Evolutionary conservation across 148 eudicot species (phyloP).

Genomic region (Chenopodium suecicum): DNA sequence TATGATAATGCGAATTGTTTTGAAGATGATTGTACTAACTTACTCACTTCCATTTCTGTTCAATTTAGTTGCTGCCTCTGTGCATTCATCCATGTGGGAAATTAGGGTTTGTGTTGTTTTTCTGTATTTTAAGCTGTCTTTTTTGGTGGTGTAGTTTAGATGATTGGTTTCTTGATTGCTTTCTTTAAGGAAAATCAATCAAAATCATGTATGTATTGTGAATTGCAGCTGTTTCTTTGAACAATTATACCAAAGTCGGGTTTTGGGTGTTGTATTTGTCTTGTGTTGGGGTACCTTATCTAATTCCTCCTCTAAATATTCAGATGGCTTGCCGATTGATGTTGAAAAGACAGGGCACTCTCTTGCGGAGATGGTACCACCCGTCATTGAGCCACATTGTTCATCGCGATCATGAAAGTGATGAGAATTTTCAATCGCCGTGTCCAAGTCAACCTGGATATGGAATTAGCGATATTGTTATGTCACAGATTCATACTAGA

Average conservation of each 20-base stretch:
- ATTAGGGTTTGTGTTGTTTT: neutral
- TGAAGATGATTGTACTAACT: neutral
- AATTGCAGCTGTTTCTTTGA: too few relatives aligned
- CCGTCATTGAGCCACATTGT: slow-evolving; percentile 21
- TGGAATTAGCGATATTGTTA: neutral
- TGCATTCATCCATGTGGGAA: neutral
- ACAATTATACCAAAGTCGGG: too few relatives aligned
- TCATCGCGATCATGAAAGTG: slow-evolving; percentile 14
- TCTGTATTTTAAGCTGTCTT: neutral
- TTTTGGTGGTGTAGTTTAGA: neutral
- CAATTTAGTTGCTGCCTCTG: neutral
- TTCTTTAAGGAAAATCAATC: neutral
- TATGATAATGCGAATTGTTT: neutral
- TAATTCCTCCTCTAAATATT: neutral
- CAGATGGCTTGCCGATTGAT: slow-evolving; percentile 31
- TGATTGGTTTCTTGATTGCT: neutral
- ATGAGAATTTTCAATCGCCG: slow-evolving; percentile 8
- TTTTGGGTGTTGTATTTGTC: neutral
- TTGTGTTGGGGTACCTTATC: neutral
- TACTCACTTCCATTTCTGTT: neutral
- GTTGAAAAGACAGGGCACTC: slow-evolving; percentile 17
- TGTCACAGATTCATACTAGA: slow-evolving; percentile 2
- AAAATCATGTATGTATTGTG: neutral
- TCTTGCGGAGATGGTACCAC: slow-evolving; percentile 30
- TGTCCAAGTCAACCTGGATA: slow-evolving; percentile 11